Conservation (phyloP, 2,329 filamentous ascomycete species). For the Paraphoma chrysanthemicola region DNA sequence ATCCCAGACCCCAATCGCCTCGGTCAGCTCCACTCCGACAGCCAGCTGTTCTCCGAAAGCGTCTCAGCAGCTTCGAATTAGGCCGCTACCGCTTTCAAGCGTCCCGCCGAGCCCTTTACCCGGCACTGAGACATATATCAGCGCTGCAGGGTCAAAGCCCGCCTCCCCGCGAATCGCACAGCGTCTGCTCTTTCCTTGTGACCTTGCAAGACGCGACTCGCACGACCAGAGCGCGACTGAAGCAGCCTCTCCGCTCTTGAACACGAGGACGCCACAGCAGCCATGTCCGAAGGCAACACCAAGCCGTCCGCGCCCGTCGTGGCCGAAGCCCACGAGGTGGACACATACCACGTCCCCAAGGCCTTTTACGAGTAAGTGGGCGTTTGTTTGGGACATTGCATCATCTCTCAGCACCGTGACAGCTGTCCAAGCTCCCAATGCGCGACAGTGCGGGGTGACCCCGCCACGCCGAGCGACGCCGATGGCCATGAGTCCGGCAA, state of each 20-base stretch:
- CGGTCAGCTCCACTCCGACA: slow-evolving; percentile 30
- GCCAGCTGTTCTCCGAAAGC: slow-evolving; percentile 35
- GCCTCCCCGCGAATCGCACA: slow-evolving; percentile 9
- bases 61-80: slow-evolving; percentile 30
- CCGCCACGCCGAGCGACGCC: slow-evolving; percentile 28
- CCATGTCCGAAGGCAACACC: slow-evolving; percentile 55
- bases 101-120: slow-evolving; percentile 46
- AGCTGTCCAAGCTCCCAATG: slow-evolving; percentile 12
- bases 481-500: slow-evolving; percentile 5
- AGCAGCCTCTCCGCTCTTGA: slow-evolving; percentile 10
- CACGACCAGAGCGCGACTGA: slow-evolving; percentile 13
- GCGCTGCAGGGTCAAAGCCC: slow-evolving; percentile 10
- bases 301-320: slow-evolving; percentile 61
- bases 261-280: slow-evolving; percentile 5
- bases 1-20: not conserved
- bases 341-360: slow-evolving; percentile 71
- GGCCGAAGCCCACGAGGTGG: slow-evolving; percentile 76
- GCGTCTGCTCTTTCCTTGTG: slow-evolving; percentile 1
- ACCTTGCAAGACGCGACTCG: slow-evolving; percentile 6
- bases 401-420: slow-evolving; percentile 20
- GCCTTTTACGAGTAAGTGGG: slow-evolving; percentile 50
- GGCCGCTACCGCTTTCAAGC: slow-evolving; percentile 37
- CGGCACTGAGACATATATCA: slow-evolving; percentile 40
- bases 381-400: slow-evolving; percentile 25
- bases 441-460: slow-evolving; percentile 43